Evolutionary conservation across 768 basidiomycete genomes (phyloP).

Genomic region (Trametes elegans): DNA sequence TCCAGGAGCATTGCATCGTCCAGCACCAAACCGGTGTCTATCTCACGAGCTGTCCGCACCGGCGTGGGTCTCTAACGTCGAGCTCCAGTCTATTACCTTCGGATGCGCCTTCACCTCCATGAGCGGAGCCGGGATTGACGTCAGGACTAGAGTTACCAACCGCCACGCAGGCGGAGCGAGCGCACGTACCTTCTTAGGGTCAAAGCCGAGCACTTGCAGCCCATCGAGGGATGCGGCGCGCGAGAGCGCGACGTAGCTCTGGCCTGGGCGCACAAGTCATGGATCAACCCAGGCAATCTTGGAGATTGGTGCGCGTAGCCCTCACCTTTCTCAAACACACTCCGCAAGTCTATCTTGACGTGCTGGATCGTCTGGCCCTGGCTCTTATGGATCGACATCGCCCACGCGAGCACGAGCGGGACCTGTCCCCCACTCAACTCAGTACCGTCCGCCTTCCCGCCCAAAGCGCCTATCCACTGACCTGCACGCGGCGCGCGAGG

Average conservation of each 20-base stretch:
- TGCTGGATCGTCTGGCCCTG: constrained; percentile 73
- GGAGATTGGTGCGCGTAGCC: not conserved
- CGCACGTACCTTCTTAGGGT: constrained; percentile 44
- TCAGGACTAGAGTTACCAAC: not conserved
- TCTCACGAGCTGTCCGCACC: not conserved
- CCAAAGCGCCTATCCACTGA: not conserved
- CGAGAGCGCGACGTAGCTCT: constrained; percentile 50
- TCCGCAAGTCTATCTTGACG: constrained; percentile 62
- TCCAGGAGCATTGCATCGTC: not conserved
- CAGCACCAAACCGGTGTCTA: too few relatives aligned
- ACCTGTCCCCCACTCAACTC: constrained; percentile 38
- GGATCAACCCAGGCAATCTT: too few relatives aligned
- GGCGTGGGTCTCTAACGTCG: constrained; percentile 26
- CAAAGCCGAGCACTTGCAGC: constrained; percentile 52
- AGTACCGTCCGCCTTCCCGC: not conserved
- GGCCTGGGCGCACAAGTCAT: constrained; percentile 30
- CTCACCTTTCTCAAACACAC: constrained; percentile 60
- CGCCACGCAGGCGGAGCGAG: not conserved
- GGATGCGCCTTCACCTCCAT: constrained; percentile 42
- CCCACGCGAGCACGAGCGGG: constrained; percentile 75
- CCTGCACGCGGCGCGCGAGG: constrained; percentile 48
- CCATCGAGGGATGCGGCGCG: constrained; percentile 53
- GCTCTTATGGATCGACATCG: constrained; percentile 76
- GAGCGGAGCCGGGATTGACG: not conserved
- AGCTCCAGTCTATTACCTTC: constrained; percentile 44